Evolutionary conservation across 2,329 filamentous ascomycete genomes (phyloP), one percentile per base, ranked within the genome.

Genomic region (Bipolaris zeicola): DNA sequence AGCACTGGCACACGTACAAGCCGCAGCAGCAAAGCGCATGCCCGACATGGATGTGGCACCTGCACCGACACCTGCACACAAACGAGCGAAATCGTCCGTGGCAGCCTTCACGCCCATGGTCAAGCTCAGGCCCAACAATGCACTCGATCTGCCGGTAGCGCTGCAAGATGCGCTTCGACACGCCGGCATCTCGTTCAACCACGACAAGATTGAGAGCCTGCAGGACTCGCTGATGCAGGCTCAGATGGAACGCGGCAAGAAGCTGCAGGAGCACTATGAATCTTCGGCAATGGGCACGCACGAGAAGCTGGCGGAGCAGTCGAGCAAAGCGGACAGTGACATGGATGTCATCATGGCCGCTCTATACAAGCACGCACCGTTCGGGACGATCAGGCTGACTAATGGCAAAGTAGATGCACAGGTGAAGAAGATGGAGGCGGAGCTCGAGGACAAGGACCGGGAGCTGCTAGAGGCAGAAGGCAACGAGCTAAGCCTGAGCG

Each of bases 321-420:
- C 78, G 8, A 73, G 68, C 28, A 71, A 67, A 52, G 75, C 73
- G 5, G 75, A 80, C 34, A 42, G 54, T 10, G 74, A 79, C 31
- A 28, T 76, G 43, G 67, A 72, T n/a, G 70, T 68, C 26, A 65
- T 81, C 37, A 50, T 77, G 18, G 61, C 66, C 16, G 74, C 73
- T 4, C 59, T 80, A 28, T 78, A 76, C 58, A 68, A 69, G n/a
- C 71, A 78, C 39, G 73, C 70, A 4, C 63, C 67, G 14, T 77
- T 71, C 55, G 60, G 66, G 41, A 54, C 63, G 22, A 64, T 75
- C 31, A 59, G 61, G 41, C 52, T 76, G 52, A 64, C 60, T 0
- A 58, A 70, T 42, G 38, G 62, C 11, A 62, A 61, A 33, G 39
- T 74, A 37, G 71, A 77, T 28, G 63, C 60, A 5, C 64, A 68